Base-by-base conservation (phyloP, 2,329 filamentous ascomycete genomes). In the Aspergillus alliaceus region DNA sequence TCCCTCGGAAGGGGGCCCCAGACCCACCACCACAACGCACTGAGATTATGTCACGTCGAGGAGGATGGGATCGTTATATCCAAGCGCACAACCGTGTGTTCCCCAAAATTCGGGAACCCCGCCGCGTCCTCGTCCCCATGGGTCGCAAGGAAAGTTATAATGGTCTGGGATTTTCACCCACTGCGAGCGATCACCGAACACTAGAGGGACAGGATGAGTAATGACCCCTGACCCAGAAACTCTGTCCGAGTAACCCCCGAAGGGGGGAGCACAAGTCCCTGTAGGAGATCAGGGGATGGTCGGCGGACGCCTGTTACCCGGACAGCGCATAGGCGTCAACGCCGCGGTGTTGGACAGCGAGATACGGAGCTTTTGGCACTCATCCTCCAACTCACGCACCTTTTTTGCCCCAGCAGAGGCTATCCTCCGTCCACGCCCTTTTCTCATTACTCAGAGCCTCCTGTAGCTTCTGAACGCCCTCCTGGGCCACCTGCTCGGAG, bases 311-410 rank as follows among this genome's bases (percentile, higher is more conserved):
- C 14, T 44, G 7, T n/a, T 29, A 29, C 40, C 40, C 40, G 20
- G 24, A 44, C 40, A 15, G 40, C 24, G 24, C 40, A 44, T 24
- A 44, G 40, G 24, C 20, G 47, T 14, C 34, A 9, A n/a, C 20
- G 42, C 31, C 40, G 14, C 32, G 25, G 54, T 40, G 31, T 66
- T 62, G 22, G 64, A 68, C 40, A 56, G n/a, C 6, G 59, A 54
- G 42, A 66, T 62, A 2, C 44, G 58, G 12, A 67, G 60, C 44
- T 59, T 62, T 29, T 53, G 59, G 24, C 56, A 59, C 34, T 68
- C 56, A 1, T 49, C 59, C 39, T 64, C 56, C 20, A 66, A 53
- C 34, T 59, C 61, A 4, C 44, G 50, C 25, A 46, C 54, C 51
- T 37, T 39, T n/a, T 40, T 54, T 60, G 42, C 47, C 35, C 58